A percentile compares a stretch with the other conserved stretches of the same genome.
phyloP scores from a whole-genome alignment of 306 rosid species.

The Geum urbanum region DNA sequence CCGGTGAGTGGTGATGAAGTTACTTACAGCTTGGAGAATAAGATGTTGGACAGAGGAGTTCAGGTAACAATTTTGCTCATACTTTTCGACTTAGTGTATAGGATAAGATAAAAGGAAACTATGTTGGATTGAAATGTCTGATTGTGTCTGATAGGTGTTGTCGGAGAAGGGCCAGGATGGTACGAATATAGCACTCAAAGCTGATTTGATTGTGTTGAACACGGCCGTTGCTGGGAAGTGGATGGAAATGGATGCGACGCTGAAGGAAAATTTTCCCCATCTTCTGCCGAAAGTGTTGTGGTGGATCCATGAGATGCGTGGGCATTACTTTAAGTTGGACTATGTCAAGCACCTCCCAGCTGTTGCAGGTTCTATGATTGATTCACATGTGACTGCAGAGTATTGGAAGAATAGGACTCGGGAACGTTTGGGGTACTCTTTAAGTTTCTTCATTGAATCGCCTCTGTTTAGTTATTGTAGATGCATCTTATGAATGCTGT shows the following conservation, averaged over 20 bases:
- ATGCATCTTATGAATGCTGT: neutral
- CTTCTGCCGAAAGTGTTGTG: slow-evolving; percentile 95
- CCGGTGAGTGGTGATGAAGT: slow-evolving; percentile 44
- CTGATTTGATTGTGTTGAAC: slow-evolving; percentile 81
- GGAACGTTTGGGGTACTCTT: slow-evolving; percentile 67
- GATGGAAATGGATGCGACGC: slow-evolving; percentile 60
- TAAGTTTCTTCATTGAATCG: neutral
- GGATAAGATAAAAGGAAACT: too few species aligned
- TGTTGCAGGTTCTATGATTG: slow-evolving; percentile 97
- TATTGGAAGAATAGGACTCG: slow-evolving; percentile 89
- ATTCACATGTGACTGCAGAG: slow-evolving; percentile 85
- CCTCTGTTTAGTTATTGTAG: neutral
- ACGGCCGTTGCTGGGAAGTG: slow-evolving; percentile 99
- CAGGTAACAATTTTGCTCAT: slow-evolving; percentile 37
- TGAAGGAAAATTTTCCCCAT: slow-evolving; percentile 61
- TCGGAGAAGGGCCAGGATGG: slow-evolving; percentile 72
- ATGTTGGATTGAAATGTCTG: neutral
- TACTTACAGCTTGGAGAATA: slow-evolving; percentile 61
- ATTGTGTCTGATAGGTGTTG: slow-evolving; percentile 43
- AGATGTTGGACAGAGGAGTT: slow-evolving; percentile 74
- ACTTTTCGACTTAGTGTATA: too few species aligned
- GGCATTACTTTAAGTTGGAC: slow-evolving; percentile 89
- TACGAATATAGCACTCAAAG: slow-evolving; percentile 68
- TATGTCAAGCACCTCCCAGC: slow-evolving; percentile 95
- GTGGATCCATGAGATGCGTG: slow-evolving; percentile 99